phyloP scores from a whole-genome alignment of 2,329 filamentous ascomycete genomes.

The Mollisia scopiformis region DNA sequence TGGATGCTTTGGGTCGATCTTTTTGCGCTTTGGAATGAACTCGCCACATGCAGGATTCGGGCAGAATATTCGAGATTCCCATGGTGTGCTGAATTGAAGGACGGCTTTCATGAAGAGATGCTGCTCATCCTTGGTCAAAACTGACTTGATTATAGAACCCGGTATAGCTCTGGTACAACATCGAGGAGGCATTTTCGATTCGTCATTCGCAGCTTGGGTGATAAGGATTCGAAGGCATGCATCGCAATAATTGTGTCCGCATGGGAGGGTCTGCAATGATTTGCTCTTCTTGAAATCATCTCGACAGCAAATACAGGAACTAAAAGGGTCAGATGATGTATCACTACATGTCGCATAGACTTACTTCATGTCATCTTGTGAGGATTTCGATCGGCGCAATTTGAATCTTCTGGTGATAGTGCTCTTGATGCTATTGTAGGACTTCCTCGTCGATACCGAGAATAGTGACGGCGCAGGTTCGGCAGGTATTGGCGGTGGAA shows the following conservation, averaged over 20 bases:
- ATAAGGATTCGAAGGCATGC: conserved; percentile 57
- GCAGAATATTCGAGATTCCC: conserved; percentile 61
- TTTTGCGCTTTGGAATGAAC: conserved; percentile 57
- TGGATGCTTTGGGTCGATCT: conserved; percentile 56
- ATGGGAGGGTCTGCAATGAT: conserved; percentile 54
- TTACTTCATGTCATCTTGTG: conserved; percentile 31
- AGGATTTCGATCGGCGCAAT: conserved; percentile 22
- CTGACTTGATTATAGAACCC: conserved; percentile 48
- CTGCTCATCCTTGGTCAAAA: conserved; percentile 56
- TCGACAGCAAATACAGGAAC: conserved; percentile 60
- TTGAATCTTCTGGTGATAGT: conserved; percentile 28
- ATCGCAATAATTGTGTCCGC: conserved; percentile 61
- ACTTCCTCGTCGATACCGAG: conserved; percentile 33
- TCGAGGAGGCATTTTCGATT: conserved; percentile 63
- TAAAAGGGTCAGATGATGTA: conserved; percentile 35
- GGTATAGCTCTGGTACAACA: conserved; percentile 62
- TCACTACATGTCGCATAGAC: neutral
- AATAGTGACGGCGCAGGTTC: conserved; percentile 34
- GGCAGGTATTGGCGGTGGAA: conserved; percentile 18
- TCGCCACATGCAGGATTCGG: conserved; percentile 58
- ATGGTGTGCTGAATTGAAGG: conserved; percentile 59
- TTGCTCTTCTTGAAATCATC: conserved; percentile 51
- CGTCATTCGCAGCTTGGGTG: conserved; percentile 56
- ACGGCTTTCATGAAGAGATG: conserved; percentile 59
- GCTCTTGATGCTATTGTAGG: conserved; percentile 32